Evolutionary conservation across 2,329 filamentous ascomycete species (phyloP), one percentile per base, ranked within the genome.

Genomic region (Fusarium tricinctum): DNA sequence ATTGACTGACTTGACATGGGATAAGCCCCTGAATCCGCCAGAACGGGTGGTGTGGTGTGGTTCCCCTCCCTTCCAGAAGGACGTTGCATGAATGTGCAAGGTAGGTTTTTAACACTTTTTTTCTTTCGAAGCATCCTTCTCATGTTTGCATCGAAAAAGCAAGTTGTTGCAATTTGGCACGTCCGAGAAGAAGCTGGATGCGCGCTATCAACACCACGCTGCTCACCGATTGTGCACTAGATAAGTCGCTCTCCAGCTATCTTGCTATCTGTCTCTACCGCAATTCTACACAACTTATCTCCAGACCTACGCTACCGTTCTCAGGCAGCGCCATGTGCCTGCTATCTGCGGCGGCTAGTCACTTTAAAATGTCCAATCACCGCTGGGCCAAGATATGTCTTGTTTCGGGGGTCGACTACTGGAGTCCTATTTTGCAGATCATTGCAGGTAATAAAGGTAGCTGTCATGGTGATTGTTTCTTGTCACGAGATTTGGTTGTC

Each of bases 21-120:
- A 68, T 60, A 54, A 64, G 66, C 67, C 67, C 67, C 67, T 69
- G 67, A 69, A 69, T 70, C 67, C 66, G 58, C 51, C 66, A 66
- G 58, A 64, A 61, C 59, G 58, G 61, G 53, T 64, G 62, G 64
- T 67, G 67, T 70, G 67, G 66, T 70, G 67, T 64, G 67, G 58
- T 70, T 64, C 64, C 64, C 66, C 55, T 69, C 47, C 58, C 47
- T 68, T 69, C 66, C 59, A 69, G 66, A 69, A 69, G 53, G 40
- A 40, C 28, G 51, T 40, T 68, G 65, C 66, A 69, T 70, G 62
- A 70, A 65, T 65, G 56, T 48, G 53, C 58, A 52, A 47, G 54
- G 46, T 53, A 33, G 22, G 22, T 26, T 57, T 50, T 20, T 45
- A 23, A 55, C 32, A 32, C 26, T 28, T 28, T 28, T 10, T 12